phyloP scores from a whole-genome alignment of 495 filamentous ascomycete genomes.

The Letharia columbiana region DNA sequence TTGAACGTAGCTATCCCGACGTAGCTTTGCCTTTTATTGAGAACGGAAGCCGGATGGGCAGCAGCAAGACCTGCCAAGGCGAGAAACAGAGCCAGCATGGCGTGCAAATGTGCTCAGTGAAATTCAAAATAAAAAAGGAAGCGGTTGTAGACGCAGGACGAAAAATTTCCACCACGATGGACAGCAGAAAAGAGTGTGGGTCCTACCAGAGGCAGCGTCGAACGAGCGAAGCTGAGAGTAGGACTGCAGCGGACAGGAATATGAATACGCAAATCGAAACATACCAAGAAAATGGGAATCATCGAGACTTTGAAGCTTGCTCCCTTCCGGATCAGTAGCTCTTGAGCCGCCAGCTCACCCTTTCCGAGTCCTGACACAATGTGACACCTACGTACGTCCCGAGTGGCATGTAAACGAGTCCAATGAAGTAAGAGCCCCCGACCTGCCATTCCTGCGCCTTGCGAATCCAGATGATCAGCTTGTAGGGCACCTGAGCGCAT shows the following conservation, averaged over 20 bases:
- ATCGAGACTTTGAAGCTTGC: neutral
- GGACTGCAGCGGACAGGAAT: neutral
- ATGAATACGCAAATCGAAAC: neutral
- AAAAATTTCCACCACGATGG: neutral
- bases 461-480: neutral
- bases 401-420: no score
- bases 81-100: conserved; percentile 6
- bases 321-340: neutral
- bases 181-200: neutral
- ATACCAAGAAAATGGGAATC: neutral
- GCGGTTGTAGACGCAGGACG: neutral
- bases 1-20: conserved; percentile 18
- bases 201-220: neutral
- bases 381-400: neutral
- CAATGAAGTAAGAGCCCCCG: neutral
- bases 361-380: neutral
- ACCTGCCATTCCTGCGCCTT: neutral
- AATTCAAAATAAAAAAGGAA: neutral
- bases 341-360: neutral
- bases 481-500: neutral
- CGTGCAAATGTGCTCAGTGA: neutral
- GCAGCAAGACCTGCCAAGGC: conserved; percentile 5
- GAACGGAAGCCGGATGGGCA: neutral
- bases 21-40: conserved; percentile 7
- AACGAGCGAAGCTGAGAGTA: neutral